phyloP scores from a whole-genome alignment of 495 filamentous ascomycete genomes.

The Xylaria sp. region DNA sequence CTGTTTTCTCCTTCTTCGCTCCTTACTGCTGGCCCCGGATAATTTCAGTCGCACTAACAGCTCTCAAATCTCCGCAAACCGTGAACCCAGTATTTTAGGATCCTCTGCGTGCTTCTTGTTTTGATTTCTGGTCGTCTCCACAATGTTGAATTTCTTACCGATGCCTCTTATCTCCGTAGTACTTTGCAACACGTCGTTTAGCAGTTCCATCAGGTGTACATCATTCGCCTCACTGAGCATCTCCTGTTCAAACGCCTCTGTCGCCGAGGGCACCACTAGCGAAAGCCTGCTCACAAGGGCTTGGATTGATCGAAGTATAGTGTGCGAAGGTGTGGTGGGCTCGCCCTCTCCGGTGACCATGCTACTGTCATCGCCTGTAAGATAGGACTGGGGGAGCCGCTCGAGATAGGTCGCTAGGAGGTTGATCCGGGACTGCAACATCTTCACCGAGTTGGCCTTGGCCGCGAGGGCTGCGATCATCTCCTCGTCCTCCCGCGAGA shows the following conservation, averaged over 20 bases:
- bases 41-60: not conserved
- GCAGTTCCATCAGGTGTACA: constrained; percentile 73
- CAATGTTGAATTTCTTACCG: constrained; percentile 72
- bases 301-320: constrained; percentile 70
- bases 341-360: constrained; percentile 43
- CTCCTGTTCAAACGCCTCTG: constrained; percentile 61
- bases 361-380: constrained; percentile 49
- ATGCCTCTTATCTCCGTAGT: constrained; percentile 70
- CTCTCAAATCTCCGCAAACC: constrained; percentile 32
- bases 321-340: constrained; percentile 64
- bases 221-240: constrained; percentile 75
- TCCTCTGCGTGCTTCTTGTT: constrained; percentile 31
- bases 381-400: constrained; percentile 69
- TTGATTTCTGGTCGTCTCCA: constrained; percentile 57
- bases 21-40: not conserved
- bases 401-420: constrained; percentile 83
- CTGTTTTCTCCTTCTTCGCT: not conserved
- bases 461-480: constrained; percentile 72
- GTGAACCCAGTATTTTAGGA: not conserved
- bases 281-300: constrained; percentile 68
- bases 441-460: constrained; percentile 89
- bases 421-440: constrained; percentile 83
- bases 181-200: constrained; percentile 71
- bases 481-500: constrained; percentile 84
- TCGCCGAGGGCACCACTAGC: constrained; percentile 63